phyloP scores from a whole-genome alignment of 805 yeast species.

The Candida ficus region DNA sequence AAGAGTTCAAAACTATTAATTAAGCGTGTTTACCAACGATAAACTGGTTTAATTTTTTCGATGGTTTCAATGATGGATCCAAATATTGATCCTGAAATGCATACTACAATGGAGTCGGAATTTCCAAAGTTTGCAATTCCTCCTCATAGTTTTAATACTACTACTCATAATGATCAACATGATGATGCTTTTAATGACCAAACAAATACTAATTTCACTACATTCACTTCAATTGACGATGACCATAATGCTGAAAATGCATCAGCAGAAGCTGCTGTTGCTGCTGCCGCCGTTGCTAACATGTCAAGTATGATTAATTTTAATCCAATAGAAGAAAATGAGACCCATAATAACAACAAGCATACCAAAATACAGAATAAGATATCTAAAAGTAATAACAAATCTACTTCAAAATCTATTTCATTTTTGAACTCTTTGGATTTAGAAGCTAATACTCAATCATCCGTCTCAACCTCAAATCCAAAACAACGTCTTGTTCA shows the following conservation, averaged over 20 bases:
- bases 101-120: conserved; percentile 17
- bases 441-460: not conserved
- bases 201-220: conserved; percentile 2
- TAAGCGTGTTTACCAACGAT: no score
- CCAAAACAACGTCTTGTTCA: conserved; percentile 22
- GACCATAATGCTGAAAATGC: not conserved
- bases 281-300: conserved; percentile 23
- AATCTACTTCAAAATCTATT: not conserved
- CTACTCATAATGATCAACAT: conserved; percentile 5
- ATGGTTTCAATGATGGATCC: conserved; percentile 20
- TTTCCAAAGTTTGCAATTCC: conserved; percentile 20
- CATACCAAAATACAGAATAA: not conserved
- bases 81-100: conserved; percentile 20
- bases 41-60: no score
- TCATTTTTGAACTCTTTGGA: not conserved
- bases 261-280: conserved; percentile 7
- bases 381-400: conserved; percentile 5
- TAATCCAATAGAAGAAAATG: conserved; percentile 9
- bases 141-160: not conserved
- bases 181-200: conserved; percentile 1
- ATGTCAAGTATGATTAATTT: conserved; percentile 23
- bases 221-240: conserved; percentile 6
- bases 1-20: no score
- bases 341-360: not conserved
- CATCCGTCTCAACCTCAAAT: conserved; percentile 2